Evolutionary conservation across 805 yeast species (phyloP).

Genomic region (Candida tibetensis): DNA sequence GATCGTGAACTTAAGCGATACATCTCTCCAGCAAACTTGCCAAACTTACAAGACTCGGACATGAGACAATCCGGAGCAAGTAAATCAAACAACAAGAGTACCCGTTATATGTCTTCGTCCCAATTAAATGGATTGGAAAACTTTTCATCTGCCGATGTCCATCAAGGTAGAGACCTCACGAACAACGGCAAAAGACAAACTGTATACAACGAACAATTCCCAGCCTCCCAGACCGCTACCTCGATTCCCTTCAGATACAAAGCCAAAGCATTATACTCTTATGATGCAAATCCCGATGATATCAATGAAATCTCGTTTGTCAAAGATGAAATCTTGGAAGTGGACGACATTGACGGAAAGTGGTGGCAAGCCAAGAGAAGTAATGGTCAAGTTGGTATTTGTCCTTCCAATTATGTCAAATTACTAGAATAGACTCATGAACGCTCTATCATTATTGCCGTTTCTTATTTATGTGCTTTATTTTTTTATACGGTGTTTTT

Average conservation of each 20-base stretch:
- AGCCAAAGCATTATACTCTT: conserved; percentile 83
- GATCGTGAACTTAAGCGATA: conserved; percentile 27
- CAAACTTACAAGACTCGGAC: conserved; percentile 30
- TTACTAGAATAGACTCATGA: conserved; percentile 50
- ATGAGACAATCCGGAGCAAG: conserved; percentile 36
- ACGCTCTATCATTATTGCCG: no score
- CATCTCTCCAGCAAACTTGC: conserved; percentile 6
- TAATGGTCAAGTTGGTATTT: conserved; percentile 91
- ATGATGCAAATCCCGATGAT: conserved; percentile 88
- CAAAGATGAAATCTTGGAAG: conserved; percentile 88
- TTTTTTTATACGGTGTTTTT: background rate
- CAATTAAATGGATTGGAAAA: conserved; percentile 63
- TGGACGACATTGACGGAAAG: conserved; percentile 89
- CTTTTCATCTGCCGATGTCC: conserved; percentile 37
- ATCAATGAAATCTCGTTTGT: conserved; percentile 87
- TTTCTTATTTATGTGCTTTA: no score
- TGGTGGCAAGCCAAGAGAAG: conserved; percentile 98
- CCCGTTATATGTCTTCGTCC: conserved; percentile 48
- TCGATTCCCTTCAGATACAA: conserved; percentile 64
- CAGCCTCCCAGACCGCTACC: conserved; percentile 6
- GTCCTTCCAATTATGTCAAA: conserved; percentile 92
- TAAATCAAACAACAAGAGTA: conserved; percentile 28
- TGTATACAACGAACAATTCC: conserved; percentile 20
- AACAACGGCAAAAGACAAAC: conserved; percentile 22
- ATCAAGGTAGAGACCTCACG: conserved; percentile 27